Evolutionary conservation across 1,284 basidiomycete genomes (phyloP).

Genomic region (Ustilago nuda): DNA sequence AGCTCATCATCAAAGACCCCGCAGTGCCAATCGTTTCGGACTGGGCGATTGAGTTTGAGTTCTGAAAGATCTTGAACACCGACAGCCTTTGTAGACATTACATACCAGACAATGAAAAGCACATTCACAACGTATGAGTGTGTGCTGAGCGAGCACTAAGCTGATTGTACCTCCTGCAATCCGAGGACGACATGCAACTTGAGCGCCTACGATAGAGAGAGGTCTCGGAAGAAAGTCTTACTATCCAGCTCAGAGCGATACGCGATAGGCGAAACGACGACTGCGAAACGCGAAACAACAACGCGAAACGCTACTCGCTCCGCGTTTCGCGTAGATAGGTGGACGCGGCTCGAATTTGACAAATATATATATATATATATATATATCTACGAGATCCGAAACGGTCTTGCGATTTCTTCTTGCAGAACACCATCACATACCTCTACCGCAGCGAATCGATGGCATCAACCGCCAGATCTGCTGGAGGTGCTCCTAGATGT

Average conservation of each 20-base stretch:
- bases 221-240: not conserved
- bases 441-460: conserved; percentile 7
- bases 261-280: not conserved
- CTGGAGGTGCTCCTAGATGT: not conserved
- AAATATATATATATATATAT: not conserved
- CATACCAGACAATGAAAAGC: not conserved
- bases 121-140: not conserved
- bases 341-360: conserved; percentile 11
- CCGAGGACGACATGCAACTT: not conserved
- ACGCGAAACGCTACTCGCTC: not conserved
- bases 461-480: conserved; percentile 2
- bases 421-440: conserved; percentile 2
- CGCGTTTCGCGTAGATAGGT: conserved; percentile 19
- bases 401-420: not conserved
- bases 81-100: not conserved
- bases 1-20: conserved; percentile 64
- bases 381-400: too few species aligned
- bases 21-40: conserved; percentile 51
- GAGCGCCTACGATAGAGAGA: not conserved
- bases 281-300: too few species aligned
- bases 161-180: not conserved
- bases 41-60: conserved; percentile 58
- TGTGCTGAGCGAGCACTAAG: not conserved
- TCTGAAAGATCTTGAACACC: conserved; percentile 5
- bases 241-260: not conserved